A percentile compares a stretch with the other conserved stretches of the same genome.
These are phyloP conservation scores for Brettanomyces anomalus DNA, from an alignment of 805 yeast species.

Conservation along the genomic window DNA sequence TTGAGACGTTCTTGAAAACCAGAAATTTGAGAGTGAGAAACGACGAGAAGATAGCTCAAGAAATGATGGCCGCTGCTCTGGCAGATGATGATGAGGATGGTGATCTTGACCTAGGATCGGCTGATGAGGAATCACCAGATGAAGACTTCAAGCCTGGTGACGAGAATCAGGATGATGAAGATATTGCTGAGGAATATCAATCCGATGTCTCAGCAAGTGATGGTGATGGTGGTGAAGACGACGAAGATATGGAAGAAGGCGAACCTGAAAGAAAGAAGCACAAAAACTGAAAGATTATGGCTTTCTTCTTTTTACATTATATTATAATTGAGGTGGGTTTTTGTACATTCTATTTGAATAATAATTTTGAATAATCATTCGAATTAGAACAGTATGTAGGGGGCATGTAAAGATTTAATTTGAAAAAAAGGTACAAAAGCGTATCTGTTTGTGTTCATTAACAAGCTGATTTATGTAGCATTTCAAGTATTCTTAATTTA, in stretches of 20 bases:
- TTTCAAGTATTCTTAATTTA: neutral
- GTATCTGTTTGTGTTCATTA: too few relatives aligned
- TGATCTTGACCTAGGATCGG: constrained; percentile 59
- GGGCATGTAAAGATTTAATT: too few relatives aligned
- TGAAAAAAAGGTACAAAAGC: too few relatives aligned
- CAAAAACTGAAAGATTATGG: constrained; percentile 8
- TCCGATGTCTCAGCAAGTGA: constrained; percentile 38
- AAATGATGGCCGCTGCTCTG: constrained; percentile 67
- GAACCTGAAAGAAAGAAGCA: constrained; percentile 12
- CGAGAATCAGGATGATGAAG: constrained; percentile 26
- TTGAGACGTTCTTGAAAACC: constrained; percentile 68
- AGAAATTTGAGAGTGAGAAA: constrained; percentile 77
- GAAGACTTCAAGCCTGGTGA: constrained; percentile 72
- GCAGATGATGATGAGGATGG: constrained; percentile 50
- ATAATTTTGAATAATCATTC: too few relatives aligned
- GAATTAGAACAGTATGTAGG: too few relatives aligned
- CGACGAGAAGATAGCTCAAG: constrained; percentile 83
- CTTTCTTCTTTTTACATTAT: neutral
- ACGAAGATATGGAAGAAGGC: constrained; percentile 45
- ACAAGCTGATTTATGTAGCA: neutral
- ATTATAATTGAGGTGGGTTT: too few relatives aligned
- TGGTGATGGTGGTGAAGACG: constrained; percentile 34
- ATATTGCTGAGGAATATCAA: constrained; percentile 78
- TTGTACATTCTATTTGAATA: too few relatives aligned
- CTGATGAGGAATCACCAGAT: constrained; percentile 78